phyloP scores from a whole-genome alignment of 73 alveolate genomes.

The Symbiodinium pilosum region DNA sequence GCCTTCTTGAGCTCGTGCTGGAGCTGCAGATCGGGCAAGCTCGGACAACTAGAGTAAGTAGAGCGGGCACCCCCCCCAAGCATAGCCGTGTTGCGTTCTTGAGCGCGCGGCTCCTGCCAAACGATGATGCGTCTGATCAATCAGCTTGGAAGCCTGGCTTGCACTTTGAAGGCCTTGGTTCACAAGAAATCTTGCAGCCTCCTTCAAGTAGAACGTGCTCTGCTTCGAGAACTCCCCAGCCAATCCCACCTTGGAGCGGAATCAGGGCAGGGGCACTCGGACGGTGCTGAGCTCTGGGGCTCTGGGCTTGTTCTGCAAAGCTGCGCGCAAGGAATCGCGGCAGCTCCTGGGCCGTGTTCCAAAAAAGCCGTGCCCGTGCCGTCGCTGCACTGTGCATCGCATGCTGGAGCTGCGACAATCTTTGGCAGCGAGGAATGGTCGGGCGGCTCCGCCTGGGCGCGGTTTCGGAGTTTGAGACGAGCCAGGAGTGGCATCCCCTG shows the following conservation, averaged over 20 bases:
- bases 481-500: neutral
- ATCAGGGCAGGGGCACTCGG: neutral
- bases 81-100: too few species aligned
- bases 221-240: constrained; percentile 5
- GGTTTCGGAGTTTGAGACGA: neutral
- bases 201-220: neutral
- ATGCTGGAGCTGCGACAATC: neutral
- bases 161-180: neutral
- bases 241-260: neutral
- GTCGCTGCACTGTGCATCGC: neutral
- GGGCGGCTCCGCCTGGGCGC: neutral
- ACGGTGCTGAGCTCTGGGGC: too few species aligned
- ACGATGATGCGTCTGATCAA: neutral
- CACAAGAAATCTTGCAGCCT: neutral
- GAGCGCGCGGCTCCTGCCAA: neutral
- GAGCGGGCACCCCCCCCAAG: too few species aligned
- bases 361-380: neutral
- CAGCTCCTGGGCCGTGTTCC: neutral
- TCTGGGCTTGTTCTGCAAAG: neutral
- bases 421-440: neutral
- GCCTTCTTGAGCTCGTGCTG: neutral
- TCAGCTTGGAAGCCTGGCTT: constrained; percentile 1
- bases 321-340: neutral
- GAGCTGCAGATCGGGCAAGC: neutral
- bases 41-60: too few species aligned